These are phyloP conservation scores for Uronychia setigera DNA, from an alignment of 73 alveolate genomes.

Conservation along the genomic window DNA sequence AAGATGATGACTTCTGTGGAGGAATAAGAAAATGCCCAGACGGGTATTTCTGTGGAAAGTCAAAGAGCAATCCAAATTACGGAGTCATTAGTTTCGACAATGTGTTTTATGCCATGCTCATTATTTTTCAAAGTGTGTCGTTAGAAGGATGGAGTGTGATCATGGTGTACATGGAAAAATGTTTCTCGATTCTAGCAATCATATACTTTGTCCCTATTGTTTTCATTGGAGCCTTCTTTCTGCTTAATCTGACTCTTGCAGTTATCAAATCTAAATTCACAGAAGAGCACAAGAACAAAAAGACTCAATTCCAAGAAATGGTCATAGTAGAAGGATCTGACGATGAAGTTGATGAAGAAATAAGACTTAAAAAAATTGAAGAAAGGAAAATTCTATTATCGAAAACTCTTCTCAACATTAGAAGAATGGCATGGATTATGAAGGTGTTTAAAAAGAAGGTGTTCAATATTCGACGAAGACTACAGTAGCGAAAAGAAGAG, in stretches of 20 bases:
- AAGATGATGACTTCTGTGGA: constrained; percentile 57
- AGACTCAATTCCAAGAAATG: background rate
- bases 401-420: background rate
- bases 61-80: constrained; percentile 82
- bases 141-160: constrained; percentile 84
- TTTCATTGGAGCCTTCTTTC: constrained; percentile 65
- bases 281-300: constrained; percentile 47
- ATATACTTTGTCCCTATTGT: constrained; percentile 60
- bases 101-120: constrained; percentile 68
- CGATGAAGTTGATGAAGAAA: background rate
- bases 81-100: constrained; percentile 88
- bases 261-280: constrained; percentile 67
- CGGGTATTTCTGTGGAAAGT: constrained; percentile 91
- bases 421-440: background rate
- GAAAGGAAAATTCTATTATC: background rate
- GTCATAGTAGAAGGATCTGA: background rate
- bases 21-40: constrained; percentile 57
- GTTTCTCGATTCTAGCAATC: constrained; percentile 43
- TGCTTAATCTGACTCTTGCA: constrained; percentile 64
- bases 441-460: background rate
- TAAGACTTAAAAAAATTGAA: background rate
- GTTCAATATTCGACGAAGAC: background rate
- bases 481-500: background rate
- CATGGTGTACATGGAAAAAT: constrained; percentile 49
- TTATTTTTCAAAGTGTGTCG: constrained; percentile 69